phyloP scores from a whole-genome alignment of 2,329 filamentous ascomycete genomes.

The Sporothrix phasma region DNA sequence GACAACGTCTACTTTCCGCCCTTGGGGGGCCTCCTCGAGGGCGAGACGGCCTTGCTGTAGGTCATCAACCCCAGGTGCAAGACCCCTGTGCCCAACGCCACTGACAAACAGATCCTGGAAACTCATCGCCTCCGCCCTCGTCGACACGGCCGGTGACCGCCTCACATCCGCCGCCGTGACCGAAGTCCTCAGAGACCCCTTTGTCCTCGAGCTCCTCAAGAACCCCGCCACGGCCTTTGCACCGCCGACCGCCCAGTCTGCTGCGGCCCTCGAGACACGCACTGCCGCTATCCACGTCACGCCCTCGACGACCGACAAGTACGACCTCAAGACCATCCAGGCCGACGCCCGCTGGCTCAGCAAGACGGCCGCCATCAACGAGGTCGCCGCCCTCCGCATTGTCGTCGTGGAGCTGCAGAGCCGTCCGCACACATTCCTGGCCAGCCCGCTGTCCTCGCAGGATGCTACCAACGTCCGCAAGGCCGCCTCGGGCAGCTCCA shows the following conservation, averaged over 20 bases:
- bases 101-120: constrained; percentile 46
- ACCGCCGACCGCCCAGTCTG: constrained; percentile 50
- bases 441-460: constrained; percentile 63
- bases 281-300: constrained; percentile 80
- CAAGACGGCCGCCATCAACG: constrained; percentile 64
- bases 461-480: constrained; percentile 68
- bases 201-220: constrained; percentile 58
- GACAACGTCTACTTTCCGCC: constrained; percentile 71
- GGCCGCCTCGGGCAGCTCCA: constrained; percentile 47
- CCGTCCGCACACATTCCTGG: constrained; percentile 61
- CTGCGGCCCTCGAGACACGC: constrained; percentile 67
- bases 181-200: constrained; percentile 60
- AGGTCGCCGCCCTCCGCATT: constrained; percentile 71
- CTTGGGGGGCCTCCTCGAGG: constrained; percentile 73
- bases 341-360: constrained; percentile 80
- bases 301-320: constrained; percentile 53
- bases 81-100: constrained; percentile 3
- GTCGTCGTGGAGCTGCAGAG: constrained; percentile 76
- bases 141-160: constrained; percentile 47
- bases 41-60: constrained; percentile 71
- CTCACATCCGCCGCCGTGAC: constrained; percentile 46
- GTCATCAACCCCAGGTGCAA: constrained; percentile 26
- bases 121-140: constrained; percentile 45
- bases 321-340: constrained; percentile 71
- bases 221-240: constrained; percentile 60